Evolutionary conservation across 1,139 yeast genomes (phyloP).

Genomic region (Meyerozyma elateridarum): DNA sequence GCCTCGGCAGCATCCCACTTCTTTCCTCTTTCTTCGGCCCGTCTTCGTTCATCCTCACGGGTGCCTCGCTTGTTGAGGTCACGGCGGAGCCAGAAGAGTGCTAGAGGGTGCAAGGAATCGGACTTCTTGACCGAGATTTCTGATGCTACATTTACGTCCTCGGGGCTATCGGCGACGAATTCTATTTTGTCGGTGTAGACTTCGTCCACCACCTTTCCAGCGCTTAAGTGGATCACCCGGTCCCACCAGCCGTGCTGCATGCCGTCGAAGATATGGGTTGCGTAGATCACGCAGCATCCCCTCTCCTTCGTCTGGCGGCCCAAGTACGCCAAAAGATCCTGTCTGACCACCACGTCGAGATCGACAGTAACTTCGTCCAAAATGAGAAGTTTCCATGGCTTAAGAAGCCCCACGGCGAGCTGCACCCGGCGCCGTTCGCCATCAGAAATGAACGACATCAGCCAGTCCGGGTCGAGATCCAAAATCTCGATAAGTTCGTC

Average conservation of each 20-base stretch:
- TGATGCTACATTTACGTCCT: conserved; percentile 14
- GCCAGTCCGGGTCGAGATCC: conserved; percentile 85
- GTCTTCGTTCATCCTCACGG: conserved; percentile 47
- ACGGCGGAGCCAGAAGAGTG: conserved; percentile 55
- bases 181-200: conserved; percentile 22
- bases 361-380: conserved; percentile 96
- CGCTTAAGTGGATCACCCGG: conserved; percentile 69
- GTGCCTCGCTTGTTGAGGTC: conserved; percentile 53
- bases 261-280: conserved; percentile 96
- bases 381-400: conserved; percentile 82
- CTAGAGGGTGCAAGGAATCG: conserved; percentile 65
- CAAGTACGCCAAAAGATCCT: conserved; percentile 64
- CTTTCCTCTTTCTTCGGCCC: conserved; percentile 40
- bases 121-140: conserved; percentile 24
- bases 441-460: conserved; percentile 87
- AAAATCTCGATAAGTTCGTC: conserved; percentile 68
- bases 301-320: conserved; percentile 64
- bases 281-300: conserved; percentile 73
- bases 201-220: conserved; percentile 47
- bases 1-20: conserved; percentile 42
- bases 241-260: conserved; percentile 82
- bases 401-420: conserved; percentile 83
- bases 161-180: conserved; percentile 18
- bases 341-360: conserved; percentile 86
- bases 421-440: conserved; percentile 96